phyloP scores from a whole-genome alignment of 129 eudicot genomes.

The Flaveria sonorensis region DNA sequence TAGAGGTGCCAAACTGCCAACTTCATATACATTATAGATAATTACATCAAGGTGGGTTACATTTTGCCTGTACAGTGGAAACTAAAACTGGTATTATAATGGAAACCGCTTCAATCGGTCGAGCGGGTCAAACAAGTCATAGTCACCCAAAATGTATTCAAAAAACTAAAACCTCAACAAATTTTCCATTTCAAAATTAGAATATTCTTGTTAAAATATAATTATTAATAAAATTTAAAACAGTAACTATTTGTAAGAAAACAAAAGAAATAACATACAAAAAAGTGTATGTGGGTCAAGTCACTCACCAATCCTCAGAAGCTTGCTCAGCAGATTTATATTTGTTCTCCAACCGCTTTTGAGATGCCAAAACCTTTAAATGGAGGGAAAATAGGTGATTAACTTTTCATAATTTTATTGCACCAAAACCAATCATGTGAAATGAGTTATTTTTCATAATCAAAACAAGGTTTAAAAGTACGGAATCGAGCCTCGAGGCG shows the following conservation, averaged over 20 bases:
- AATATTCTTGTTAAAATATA: neutral
- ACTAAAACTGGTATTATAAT: neutral
- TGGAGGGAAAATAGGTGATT: neutral
- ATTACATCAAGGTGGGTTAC: neutral
- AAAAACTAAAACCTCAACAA: neutral
- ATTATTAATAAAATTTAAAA: neutral
- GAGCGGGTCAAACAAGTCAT: neutral
- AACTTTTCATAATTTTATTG: neutral
- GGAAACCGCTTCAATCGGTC: neutral
- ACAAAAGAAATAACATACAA: neutral
- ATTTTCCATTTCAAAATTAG: neutral
- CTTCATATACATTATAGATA: neutral
- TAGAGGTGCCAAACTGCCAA: neutral
- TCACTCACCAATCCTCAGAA: conserved; percentile 86
- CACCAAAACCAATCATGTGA: conserved; percentile 9
- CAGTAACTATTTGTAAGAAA: neutral
- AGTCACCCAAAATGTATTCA: neutral
- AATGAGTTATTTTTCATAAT: conserved; percentile 9
- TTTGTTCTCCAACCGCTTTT: conserved; percentile 89
- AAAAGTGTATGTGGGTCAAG: neutral
- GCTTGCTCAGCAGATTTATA: conserved; percentile 86
- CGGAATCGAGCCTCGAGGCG: too few species aligned
- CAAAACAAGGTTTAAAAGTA: too few species aligned
- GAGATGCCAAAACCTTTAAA: conserved; percentile 92
- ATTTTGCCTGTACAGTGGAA: neutral